A percentile compares a stretch with the other conserved stretches of the same genome.
These are phyloP conservation scores for Aschersonia sp. DNA, from an alignment of 2,329 filamentous ascomycete species.

Conservation along the genomic window DNA sequence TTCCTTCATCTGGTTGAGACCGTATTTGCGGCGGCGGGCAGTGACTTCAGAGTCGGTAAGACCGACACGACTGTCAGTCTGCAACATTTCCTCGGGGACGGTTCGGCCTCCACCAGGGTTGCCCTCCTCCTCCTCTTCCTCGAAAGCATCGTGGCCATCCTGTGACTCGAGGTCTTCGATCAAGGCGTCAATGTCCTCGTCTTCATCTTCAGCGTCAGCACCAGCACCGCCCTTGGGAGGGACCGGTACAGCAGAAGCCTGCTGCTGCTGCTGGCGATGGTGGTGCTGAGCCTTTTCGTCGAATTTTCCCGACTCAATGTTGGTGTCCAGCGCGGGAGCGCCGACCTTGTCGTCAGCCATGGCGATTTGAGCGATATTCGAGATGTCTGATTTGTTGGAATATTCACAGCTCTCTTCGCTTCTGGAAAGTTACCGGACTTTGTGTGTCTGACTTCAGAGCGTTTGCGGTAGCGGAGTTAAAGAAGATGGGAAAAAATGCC, in stretches of 20 bases:
- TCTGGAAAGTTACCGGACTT: background rate
- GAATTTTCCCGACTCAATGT: conserved; percentile 50
- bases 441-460: no score
- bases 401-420: conserved; percentile 1
- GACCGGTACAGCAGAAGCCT: conserved; percentile 15
- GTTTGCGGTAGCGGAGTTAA: background rate
- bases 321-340: conserved; percentile 46
- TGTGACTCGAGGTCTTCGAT: conserved; percentile 79
- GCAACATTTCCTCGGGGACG: conserved; percentile 60
- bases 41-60: conserved; percentile 58
- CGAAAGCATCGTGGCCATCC: conserved; percentile 53
- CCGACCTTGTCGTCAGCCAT: conserved; percentile 37
- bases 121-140: conserved; percentile 40
- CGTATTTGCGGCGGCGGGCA: conserved; percentile 53
- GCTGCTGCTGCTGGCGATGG: conserved; percentile 6
- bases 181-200: conserved; percentile 73
- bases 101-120: conserved; percentile 40
- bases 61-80: conserved; percentile 61
- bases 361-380: conserved; percentile 3
- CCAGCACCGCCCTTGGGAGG: conserved; percentile 23
- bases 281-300: conserved; percentile 42
- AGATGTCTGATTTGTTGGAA: background rate
- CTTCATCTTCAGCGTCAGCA: conserved; percentile 47
- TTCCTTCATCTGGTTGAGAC: conserved; percentile 82
- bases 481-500: background rate